A percentile compares a stretch with the other conserved stretches of the same genome.
Conservation (phyloP, 495 filamentous ascomycete species). For the Neurospora sp. region DNA sequence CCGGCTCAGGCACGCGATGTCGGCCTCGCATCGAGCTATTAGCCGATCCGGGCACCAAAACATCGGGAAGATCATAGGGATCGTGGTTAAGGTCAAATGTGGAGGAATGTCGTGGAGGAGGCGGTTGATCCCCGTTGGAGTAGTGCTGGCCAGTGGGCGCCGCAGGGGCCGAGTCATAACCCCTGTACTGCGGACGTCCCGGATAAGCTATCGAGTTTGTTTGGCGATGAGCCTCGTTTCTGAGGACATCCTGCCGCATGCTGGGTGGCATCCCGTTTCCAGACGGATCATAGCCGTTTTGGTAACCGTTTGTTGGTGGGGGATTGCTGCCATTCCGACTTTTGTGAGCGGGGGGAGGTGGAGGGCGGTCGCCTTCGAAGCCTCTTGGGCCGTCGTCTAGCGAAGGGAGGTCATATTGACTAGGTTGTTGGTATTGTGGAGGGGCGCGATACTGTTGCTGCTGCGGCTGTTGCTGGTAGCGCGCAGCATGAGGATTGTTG, state of each 20-base stretch:
- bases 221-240: slow-evolving; percentile 37
- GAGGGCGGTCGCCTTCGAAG: slow-evolving; percentile 28
- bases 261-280: slow-evolving; percentile 24
- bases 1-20: neutral
- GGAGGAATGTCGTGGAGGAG: slow-evolving; percentile 37
- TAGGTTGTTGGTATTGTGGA: slow-evolving; percentile 12
- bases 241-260: slow-evolving; percentile 41
- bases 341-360: slow-evolving; percentile 37
- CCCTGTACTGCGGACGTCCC: slow-evolving; percentile 36
- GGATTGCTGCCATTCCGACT: slow-evolving; percentile 29
- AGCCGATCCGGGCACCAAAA: neutral
- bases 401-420: slow-evolving; percentile 9
- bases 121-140: slow-evolving; percentile 18
- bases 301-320: slow-evolving; percentile 22
- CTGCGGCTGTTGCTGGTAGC: slow-evolving; percentile 24
- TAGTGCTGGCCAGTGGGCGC: slow-evolving; percentile 20
- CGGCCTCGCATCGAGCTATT: neutral
- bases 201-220: slow-evolving; percentile 33
- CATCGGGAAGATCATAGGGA: slow-evolving; percentile 1
- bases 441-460: slow-evolving; percentile 18
- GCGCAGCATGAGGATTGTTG: slow-evolving; percentile 24
- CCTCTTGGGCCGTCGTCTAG: slow-evolving; percentile 4
- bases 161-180: slow-evolving; percentile 33
- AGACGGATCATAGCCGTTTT: slow-evolving; percentile 19
- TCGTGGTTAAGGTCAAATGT: slow-evolving; percentile 36